Evolutionary conservation across 164 flowering plant genomes (phyloP), one percentile per base, ranked within the genome.

Genomic region (Annona squamosa): DNA sequence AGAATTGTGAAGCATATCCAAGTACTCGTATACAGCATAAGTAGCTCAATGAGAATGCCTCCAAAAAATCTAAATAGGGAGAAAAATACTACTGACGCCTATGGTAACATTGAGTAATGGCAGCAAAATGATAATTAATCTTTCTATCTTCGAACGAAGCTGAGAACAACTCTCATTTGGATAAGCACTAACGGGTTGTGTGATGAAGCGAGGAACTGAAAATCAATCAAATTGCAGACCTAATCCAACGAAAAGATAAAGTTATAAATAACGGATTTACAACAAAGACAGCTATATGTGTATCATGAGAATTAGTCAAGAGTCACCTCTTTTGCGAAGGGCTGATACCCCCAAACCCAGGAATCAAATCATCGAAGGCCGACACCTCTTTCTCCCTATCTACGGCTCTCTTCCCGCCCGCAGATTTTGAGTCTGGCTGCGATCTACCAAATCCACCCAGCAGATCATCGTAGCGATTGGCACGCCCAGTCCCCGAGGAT

Each of bases 351-450:
- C 86, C 82, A 73, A 88, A 85, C 46, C 87, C 89, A 44, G 86
- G 84, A n/a, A 86, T 4, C 79, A 88, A 81, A 79, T 86, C 88
- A 71, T 89, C 92, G 47, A 91, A 82, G 65, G 68, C 83, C 12
- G 84, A 72, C 13, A 43, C 74, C 71, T 65, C 79, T 69, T 79
- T 78, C 74, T 72, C 79, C n/a, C 66, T 71, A n/a, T 67, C 80
- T 3, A 71, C 74, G 17, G 73, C 62, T 63, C 72, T 74, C 64
- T 69, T 72, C 56, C 73, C 74, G 66, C 74, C 73, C 10, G 77
- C 65, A 76, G 76, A 73, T 46, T 71, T 78, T n/a, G 64, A 65
- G 42, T 72, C 79, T 0, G 75, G 64, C 48, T 75, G 84, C 19
- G 61, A 66, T 74, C 73, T 73, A 37, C 83, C 84, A 26, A 87